Percentiles rank a stretch among this genome's conserved stretches.
These are phyloP conservation scores for Sergeia podlipaevii DNA, from an alignment of 208 protist species.

Conservation along the genomic window DNA sequence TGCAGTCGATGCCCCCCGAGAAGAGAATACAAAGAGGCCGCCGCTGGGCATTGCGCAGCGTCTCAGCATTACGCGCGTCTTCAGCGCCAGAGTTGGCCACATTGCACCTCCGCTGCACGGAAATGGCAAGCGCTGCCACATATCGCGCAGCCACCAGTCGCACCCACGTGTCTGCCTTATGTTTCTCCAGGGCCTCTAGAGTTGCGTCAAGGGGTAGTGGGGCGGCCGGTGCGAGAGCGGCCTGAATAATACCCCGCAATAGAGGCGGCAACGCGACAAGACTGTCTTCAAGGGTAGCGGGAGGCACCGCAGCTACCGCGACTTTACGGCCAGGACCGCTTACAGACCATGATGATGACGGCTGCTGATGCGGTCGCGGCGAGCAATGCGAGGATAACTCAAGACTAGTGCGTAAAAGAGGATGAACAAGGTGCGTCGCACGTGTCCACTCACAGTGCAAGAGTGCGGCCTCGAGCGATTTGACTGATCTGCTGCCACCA, in stretches of 20 bases:
- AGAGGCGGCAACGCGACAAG: conserved; percentile 15
- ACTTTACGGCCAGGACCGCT: too few relatives aligned
- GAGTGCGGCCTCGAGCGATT: too few relatives aligned
- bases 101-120: conserved; percentile 57
- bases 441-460: too few relatives aligned
- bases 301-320: neutral
- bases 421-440: conserved; percentile 41
- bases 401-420: conserved; percentile 26
- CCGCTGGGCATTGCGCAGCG: conserved; percentile 26
- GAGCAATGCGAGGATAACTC: too few relatives aligned
- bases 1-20: conserved; percentile 94
- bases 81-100: conserved; percentile 42
- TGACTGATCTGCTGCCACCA: too few relatives aligned
- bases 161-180: conserved; percentile 25
- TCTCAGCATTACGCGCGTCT: conserved; percentile 33
- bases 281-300: conserved; percentile 1
- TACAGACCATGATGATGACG: too few relatives aligned
- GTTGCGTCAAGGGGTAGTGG: neutral
- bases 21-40: conserved; percentile 88
- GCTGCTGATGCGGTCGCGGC: too few relatives aligned
- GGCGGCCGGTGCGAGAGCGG: conserved; percentile 6
- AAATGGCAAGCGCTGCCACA: conserved; percentile 62
- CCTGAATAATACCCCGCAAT: conserved; percentile 20
- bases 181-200: neutral
- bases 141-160: conserved; percentile 52